Base-by-base conservation (phyloP, 2,329 filamentous ascomycete genomes). In the Phaeosphaeriaceae sp. region DNA sequence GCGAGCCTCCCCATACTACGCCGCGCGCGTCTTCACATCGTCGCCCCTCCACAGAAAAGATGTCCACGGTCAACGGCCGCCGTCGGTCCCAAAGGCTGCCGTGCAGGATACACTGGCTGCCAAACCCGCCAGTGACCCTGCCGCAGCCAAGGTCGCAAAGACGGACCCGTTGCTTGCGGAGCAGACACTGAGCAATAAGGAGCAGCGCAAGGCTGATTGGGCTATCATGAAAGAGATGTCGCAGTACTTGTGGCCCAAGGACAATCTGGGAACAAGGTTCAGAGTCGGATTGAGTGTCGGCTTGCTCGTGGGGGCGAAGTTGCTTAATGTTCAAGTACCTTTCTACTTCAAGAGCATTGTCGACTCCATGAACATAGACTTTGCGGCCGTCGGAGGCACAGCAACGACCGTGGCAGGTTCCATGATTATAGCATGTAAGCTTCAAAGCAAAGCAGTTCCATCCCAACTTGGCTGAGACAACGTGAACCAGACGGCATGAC, bases 291-390 rank as follows among this genome's bases (percentile, higher is more conserved):
- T 96, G 48, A 93, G 94, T n/a, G 85, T 99, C 3, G 87, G 85
- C 7, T 80, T 99, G 62, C 84, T 99, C 40, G 81, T 99, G 21
- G 92, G 93, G 58, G 92, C 93, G 74, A 99, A 99, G 84, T 88
- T 88, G 68, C 73, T 99, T 72, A 99, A 98, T 77, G 95, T 99
- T 17, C 93, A 99, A 81, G 92, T 99, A 48, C 95, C 95, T 0
- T 99, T 99, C 76, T 99, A 97, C 83, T 99, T 99, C 83, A 98
- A 98, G 83, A 93, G 83, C 78, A 98, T 99, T 64, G 92, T 99
- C 44, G 96, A 99, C 78, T 89, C 92, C 20, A 97, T 99, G 92
- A 99, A 99, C 76, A 86, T 99, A 67, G 95, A 99, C 77, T 89
- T 97, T 74, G 86, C 87, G n/a, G 85, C 90, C 17, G 81, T 91